Percentiles rank a stretch among this genome's conserved stretches.
phyloP scores from a whole-genome alignment of 257 asterid species.

The Oldenlandia corymbosa region DNA sequence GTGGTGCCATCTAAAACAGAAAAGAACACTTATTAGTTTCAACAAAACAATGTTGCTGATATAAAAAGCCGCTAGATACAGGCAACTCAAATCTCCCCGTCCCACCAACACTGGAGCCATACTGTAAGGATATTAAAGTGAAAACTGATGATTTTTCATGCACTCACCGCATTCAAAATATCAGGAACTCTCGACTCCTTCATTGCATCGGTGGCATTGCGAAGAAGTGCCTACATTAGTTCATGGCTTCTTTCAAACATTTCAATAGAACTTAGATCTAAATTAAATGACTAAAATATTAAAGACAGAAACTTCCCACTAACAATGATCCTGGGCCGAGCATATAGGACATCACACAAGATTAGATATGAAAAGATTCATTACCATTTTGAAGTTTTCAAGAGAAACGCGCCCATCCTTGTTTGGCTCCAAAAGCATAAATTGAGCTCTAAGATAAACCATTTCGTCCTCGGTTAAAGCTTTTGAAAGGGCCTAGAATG shows the following conservation, averaged over 20 bases:
- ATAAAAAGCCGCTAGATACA: neutral
- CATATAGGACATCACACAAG: no score
- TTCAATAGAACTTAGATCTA: neutral
- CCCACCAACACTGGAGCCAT: neutral
- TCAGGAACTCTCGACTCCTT: conserved; percentile 81
- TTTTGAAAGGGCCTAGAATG: conserved; percentile 78
- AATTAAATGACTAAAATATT: neutral
- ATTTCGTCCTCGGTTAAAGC: conserved; percentile 82
- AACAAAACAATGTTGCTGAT: no score
- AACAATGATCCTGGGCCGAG: neutral
- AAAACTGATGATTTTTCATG: neutral
- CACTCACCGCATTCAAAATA: conserved; percentile 65
- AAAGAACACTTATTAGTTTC: neutral
- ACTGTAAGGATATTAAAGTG: neutral
- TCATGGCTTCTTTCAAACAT: conserved; percentile 8
- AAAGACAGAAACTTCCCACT: neutral
- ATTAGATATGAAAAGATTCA: no score
- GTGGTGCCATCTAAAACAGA: conserved; percentile 59
- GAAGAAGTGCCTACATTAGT: conserved; percentile 60
- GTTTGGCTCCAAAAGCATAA: conserved; percentile 79
- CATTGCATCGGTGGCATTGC: conserved; percentile 88
- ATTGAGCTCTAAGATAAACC: conserved; percentile 81
- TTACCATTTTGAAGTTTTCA: conserved; percentile 75
- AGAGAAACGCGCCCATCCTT: conserved; percentile 73
- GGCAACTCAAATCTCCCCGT: neutral